These are phyloP conservation scores for Mycena venus DNA, from an alignment of 768 basidiomycete genomes.

Conservation along the genomic window DNA sequence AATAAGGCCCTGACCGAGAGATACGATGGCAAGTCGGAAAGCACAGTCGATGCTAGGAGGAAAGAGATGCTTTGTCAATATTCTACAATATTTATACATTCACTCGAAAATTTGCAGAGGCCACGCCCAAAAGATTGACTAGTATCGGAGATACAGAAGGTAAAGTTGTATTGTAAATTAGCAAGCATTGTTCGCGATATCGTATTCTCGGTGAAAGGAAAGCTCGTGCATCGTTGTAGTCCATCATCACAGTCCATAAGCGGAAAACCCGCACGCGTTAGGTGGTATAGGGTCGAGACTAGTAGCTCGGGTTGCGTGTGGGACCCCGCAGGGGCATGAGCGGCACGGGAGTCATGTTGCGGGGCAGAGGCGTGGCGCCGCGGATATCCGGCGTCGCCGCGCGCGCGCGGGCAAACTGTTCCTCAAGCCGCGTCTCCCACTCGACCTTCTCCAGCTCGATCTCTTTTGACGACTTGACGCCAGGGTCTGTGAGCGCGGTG, in stretches of 20 bases:
- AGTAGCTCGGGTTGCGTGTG: slow-evolving; percentile 13
- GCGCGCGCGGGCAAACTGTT: slow-evolving; percentile 32
- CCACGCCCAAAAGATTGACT: slow-evolving; percentile 9
- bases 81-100: background rate
- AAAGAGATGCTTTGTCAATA: background rate
- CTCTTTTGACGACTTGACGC: background rate
- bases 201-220: background rate
- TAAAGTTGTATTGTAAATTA: slow-evolving; percentile 10
- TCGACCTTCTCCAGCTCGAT: slow-evolving; percentile 27
- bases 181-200: slow-evolving; percentile 25
- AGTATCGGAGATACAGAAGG: slow-evolving; percentile 11
- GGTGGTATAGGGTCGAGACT: background rate
- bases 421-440: slow-evolving; percentile 33
- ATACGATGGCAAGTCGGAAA: background rate
- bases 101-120: background rate
- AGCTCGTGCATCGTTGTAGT: slow-evolving; percentile 19
- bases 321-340: slow-evolving; percentile 10
- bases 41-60: background rate
- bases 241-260: slow-evolving; percentile 11
- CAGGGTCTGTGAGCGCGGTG: background rate
- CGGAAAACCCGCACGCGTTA: background rate
- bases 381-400: slow-evolving; percentile 30
- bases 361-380: background rate
- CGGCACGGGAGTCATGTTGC: background rate
- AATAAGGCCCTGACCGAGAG: background rate